These are phyloP conservation scores for Dictyophora rubrovolvata DNA, from an alignment of 768 basidiomycete species.

Conservation along the genomic window DNA sequence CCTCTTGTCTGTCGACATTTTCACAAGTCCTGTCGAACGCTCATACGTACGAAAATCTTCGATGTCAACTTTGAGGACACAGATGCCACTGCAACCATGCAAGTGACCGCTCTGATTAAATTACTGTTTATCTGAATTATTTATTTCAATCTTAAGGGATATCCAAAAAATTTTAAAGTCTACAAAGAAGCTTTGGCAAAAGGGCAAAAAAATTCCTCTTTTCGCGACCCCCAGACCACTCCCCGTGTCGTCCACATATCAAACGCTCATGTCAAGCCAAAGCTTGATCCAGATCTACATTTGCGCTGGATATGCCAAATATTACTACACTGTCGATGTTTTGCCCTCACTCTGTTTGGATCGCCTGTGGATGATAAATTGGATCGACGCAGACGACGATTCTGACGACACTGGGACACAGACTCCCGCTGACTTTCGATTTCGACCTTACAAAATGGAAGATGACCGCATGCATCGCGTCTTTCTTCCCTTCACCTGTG, in stretches of 20 bases:
- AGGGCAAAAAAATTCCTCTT: neutral
- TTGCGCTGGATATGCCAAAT: neutral
- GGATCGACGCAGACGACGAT: neutral
- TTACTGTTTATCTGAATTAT: neutral
- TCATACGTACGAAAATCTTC: neutral
- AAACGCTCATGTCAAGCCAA: conserved; percentile 3
- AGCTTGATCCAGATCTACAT: conserved; percentile 7
- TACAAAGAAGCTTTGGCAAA: neutral
- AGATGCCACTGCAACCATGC: neutral
- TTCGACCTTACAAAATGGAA: neutral
- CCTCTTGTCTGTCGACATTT: conserved; percentile 1
- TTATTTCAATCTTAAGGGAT: neutral
- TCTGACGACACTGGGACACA: neutral
- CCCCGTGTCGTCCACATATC: neutral
- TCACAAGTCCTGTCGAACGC: neutral
- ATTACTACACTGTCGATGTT: conserved; percentile 1
- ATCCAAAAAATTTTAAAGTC: neutral
- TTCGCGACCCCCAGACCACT: neutral
- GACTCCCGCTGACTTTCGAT: neutral
- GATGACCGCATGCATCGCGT: conserved; percentile 3
- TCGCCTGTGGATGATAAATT: neutral
- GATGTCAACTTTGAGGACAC: neutral
- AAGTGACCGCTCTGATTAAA: neutral
- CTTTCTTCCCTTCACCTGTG: conserved; percentile 4
- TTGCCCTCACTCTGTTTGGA: neutral